Conservation (phyloP, 306 rosid genomes). For the Mucuna pruriens region DNA sequence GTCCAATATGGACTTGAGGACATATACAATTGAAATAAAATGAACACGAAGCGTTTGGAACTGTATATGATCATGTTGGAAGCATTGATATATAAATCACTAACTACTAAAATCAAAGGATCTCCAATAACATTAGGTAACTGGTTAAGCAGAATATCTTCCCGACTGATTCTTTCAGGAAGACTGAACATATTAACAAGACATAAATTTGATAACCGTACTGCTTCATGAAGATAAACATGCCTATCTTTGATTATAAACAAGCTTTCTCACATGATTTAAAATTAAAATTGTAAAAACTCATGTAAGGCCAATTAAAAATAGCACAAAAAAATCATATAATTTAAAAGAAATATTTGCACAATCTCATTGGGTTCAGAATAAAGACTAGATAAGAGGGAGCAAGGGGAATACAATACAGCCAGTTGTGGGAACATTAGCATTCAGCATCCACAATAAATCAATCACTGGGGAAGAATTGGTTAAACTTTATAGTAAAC, state of each 20-base stretch:
- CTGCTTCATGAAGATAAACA: slow-evolving; percentile 10
- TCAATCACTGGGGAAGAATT: slow-evolving; percentile 7
- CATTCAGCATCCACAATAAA: slow-evolving; percentile 14
- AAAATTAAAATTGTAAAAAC: not conserved
- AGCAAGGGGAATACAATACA: not conserved
- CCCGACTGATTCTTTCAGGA: slow-evolving; percentile 15
- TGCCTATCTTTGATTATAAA: not conserved
- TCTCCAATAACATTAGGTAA: slow-evolving; percentile 18
- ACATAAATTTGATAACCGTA: slow-evolving; percentile 15
- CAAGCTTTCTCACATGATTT: slow-evolving; percentile 7
- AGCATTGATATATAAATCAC: slow-evolving; percentile 17
- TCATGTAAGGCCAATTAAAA: not conserved
- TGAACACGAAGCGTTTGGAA: slow-evolving; percentile 38
- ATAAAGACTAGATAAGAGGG: not conserved
- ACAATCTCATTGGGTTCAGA: slow-evolving; percentile 5
- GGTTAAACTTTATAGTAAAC: not conserved
- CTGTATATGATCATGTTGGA: slow-evolving; percentile 24
- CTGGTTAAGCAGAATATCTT: slow-evolving; percentile 2
- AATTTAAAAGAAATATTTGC: slow-evolving; percentile 6
- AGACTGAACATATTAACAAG: slow-evolving; percentile 2
- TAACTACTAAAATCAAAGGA: slow-evolving; percentile 23
- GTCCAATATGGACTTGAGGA: slow-evolving; percentile 35
- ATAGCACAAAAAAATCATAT: not conserved
- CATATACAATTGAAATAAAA: slow-evolving; percentile 33
- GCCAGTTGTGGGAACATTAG: slow-evolving; percentile 11